Base-by-base conservation (phyloP, 2,329 filamentous ascomycete species). In the Talaromyces sp. region DNA sequence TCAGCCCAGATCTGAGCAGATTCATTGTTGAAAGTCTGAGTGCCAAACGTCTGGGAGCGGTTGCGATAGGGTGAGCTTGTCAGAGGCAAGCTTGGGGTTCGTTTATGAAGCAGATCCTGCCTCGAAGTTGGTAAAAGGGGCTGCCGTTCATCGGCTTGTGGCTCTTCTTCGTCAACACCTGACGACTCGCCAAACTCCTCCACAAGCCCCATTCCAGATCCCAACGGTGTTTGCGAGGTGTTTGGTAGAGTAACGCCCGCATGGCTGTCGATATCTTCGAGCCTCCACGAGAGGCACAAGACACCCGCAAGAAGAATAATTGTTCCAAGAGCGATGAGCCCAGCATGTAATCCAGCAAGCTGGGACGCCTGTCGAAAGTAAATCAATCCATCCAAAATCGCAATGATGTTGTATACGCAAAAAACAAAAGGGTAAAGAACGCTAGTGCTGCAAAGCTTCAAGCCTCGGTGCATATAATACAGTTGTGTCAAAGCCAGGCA, bases 331-430 rank as follows among this genome's bases (percentile, higher is more conserved):
- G 92, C 85, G 64, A 97, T 96, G 61, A 82, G 70, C 11, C 73
- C 72, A 17, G 90, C 93, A 69, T 91, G 88, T 2, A 94, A 76
- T 0, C 86, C 81, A 17, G 88, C 86, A 64, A 99, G 85, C 59
- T 90, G 83, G 65, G 91, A 88, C 57, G 88, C 89, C 75, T 99
- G 94, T 68, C 89, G 84, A 78, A 97, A 99, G 77, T 97, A 99
- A 68, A 99, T 96, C 66, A 99, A 82, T 32, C 94, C 94, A 75
- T 99, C 94, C 66, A 97, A 81, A 67, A 99, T 99, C 65, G 94
- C 94, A 70, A 97, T 92, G 70, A 99, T 96, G 81, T 99, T 99
- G 82, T 97, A 99, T 65, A 97, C 86, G 81, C 94, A 99, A 77
- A 99, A 99, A 43, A 97, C 92, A 67, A 97, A 88, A 5, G 94